Base-by-base conservation (phyloP, 352 stramenopile genomes). In the Phytophthora tubulina region DNA sequence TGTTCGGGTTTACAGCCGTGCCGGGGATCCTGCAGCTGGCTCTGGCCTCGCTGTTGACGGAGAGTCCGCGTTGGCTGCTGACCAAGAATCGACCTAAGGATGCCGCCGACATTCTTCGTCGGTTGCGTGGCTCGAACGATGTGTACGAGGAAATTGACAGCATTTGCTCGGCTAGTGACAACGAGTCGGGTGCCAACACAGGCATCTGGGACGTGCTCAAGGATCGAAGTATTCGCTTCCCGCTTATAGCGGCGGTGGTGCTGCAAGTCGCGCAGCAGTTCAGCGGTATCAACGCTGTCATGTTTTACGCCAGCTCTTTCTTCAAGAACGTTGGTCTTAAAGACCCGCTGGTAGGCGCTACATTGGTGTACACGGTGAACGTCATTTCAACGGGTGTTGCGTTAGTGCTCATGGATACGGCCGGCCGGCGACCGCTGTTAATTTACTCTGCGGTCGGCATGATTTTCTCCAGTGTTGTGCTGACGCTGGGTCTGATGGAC, bases 141-240 rank as follows among this genome's bases (percentile, higher is more conserved):
- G 85, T 93, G 45, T 91, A 93, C 62, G 85, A 93, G 62, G 85
- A 93, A 66, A 91, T 93, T 45, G 85, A 93, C 66, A 91, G 84
- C 75, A 93, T 93, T 70, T 91, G 84, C 70, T 91, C 84, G 45
- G 85, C 85, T 54, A 91, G 84, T 70, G 85, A 91, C 76, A 93
- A 93, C 52, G 85, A 93, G 55, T 85, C 78, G 3, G 82, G 84
- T 76, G 86, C 78, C 31, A 81, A 81, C 53, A 74, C 89, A 15
- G 83, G 84, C 39, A 89, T 93, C 51, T 90, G 79, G 84, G 80
- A 78, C 38, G 84, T 93, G 45, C 75, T 93, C 27, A 74, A 52
- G 27, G 85, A 93, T 65, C 67, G 69, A 45, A 89, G 68, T 57
- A 89, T 93, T 45, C 85, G 85, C 38, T 88, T 91, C 63, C 78